Base-by-base conservation (phyloP, 176 grass and related monocot genomes). In the Aegilops speltoides region DNA sequence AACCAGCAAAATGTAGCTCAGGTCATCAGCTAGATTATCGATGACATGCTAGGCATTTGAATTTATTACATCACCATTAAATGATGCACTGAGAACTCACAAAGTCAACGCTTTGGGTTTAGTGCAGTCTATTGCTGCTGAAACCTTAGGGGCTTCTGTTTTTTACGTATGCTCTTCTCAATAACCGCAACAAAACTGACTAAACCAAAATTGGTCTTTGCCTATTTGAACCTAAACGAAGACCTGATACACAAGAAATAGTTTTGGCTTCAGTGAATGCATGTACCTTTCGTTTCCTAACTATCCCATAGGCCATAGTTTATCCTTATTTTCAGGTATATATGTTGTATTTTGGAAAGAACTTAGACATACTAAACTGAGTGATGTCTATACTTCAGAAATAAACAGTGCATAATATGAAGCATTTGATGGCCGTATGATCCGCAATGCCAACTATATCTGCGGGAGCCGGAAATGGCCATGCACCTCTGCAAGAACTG, bases 131-230 rank as follows among this genome's bases (percentile, higher is more conserved):
- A 57, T 80, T 38, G 24, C 57, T 17, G 62, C 7, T 82, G 25
- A 78, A 73, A 43, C 64, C 12, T 33, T 1, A 65, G 17, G 26
- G 57, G 26, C n/a, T 29, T 56, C 64, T 31, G 12, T 22, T 8
- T 54, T 59, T 22, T 38, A 68, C 20, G 28, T 25, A 36, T 66
- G 43, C 11, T 80, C 43, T 13, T 14, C 62, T 48, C 10, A 87
- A 78, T 81, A 86, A 81, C 14, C 23, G 59, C 78, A 60, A 64
- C 22, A 86, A 76, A 57, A 12, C 61, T 24, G 25, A 41, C 45
- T 81, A 45, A 14, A 85, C n/a, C 12, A 76, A 76, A 41, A 23
- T 20, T 43, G 32, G 22, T 16, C n/a, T 60, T 60, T 60, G 65
- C 23, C 4, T 41, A 78, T 78, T 33, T 70, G 50, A 83, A 83